Evolutionary conservation across 192 early-diverging fungal genomes (phyloP).

Genomic region (Allomyces macrogynus): DNA sequence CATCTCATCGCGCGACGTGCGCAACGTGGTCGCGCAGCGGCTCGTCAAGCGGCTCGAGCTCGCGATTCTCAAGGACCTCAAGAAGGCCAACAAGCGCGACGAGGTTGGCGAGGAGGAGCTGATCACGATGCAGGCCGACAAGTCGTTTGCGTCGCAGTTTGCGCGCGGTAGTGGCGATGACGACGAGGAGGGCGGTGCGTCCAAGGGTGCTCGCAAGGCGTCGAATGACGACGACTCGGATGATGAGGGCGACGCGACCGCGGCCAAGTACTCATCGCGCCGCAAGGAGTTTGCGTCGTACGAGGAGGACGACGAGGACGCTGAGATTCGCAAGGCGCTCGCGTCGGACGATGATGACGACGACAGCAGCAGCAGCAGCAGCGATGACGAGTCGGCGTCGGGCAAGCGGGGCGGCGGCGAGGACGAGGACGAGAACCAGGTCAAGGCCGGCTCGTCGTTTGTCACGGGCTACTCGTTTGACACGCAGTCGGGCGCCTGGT

Average conservation of each 20-base stretch:
- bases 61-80: conserved; percentile 57
- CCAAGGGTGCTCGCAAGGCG: conserved; percentile 9
- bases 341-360: conserved; percentile 19
- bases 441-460: conserved; percentile 1
- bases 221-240: conserved; percentile 16
- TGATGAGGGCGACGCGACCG: conserved; percentile 52
- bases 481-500: conserved; percentile 39
- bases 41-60: conserved; percentile 57
- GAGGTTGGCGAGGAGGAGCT: conserved; percentile 5
- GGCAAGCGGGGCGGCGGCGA: conserved; percentile 7
- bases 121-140: conserved; percentile 1
- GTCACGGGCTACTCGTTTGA: conserved; percentile 38
- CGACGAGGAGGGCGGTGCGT: conserved; percentile 4
- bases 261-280: conserved; percentile 35
- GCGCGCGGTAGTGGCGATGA: conserved; percentile 8
- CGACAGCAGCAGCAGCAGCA: conserved; percentile 6
- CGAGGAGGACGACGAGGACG: conserved; percentile 73
- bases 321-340: conserved; percentile 23
- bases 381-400: conserved; percentile 4
- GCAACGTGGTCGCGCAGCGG: conserved; percentile 44
- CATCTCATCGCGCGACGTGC: conserved; percentile 41
- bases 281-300: conserved; percentile 48
- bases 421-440: conserved; percentile 5
- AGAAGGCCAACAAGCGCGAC: conserved; percentile 18
- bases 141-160: background rate